These are phyloP conservation scores for Emydomyces testavorans DNA, from an alignment of 2,329 filamentous ascomycete species.

Conservation along the genomic window DNA sequence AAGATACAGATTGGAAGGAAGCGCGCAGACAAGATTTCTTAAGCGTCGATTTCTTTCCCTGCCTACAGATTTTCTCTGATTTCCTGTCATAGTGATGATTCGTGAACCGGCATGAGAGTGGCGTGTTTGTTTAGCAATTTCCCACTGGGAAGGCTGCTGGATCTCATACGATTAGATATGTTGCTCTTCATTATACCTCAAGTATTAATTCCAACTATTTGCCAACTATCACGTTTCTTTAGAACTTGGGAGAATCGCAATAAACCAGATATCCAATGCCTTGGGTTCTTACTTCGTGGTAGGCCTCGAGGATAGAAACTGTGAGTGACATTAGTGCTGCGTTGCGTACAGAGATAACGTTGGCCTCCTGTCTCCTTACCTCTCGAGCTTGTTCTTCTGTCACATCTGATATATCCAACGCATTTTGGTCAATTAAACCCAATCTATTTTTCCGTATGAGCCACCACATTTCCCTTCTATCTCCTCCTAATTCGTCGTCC, in stretches of 20 bases:
- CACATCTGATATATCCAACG: slow-evolving; percentile 54
- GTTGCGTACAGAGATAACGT: background rate
- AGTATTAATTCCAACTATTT: background rate
- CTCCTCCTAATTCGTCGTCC: slow-evolving; percentile 58
- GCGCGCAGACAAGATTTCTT: slow-evolving; percentile 38
- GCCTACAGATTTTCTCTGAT: background rate
- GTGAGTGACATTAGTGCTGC: slow-evolving; percentile 9
- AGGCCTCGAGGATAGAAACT: slow-evolving; percentile 20
- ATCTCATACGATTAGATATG: background rate
- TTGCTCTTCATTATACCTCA: slow-evolving; percentile 1
- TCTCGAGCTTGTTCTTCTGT: slow-evolving; percentile 59
- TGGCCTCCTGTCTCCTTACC: slow-evolving; percentile 22
- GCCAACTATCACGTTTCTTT: background rate
- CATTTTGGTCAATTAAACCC: slow-evolving; percentile 57
- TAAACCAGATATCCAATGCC: background rate
- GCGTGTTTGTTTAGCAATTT: background rate
- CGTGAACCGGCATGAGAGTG: background rate
- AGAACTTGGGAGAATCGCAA: background rate
- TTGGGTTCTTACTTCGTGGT: background rate
- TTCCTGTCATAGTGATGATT: background rate
- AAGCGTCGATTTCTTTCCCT: slow-evolving; percentile 4
- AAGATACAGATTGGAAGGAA: slow-evolving; percentile 41
- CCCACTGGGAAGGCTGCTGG: background rate
- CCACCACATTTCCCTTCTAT: slow-evolving; percentile 75
- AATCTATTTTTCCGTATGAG: slow-evolving; percentile 54